Evolutionary conservation across 371 early-diverging fungal species (phyloP).

Genomic region (Nematocida sp.): DNA sequence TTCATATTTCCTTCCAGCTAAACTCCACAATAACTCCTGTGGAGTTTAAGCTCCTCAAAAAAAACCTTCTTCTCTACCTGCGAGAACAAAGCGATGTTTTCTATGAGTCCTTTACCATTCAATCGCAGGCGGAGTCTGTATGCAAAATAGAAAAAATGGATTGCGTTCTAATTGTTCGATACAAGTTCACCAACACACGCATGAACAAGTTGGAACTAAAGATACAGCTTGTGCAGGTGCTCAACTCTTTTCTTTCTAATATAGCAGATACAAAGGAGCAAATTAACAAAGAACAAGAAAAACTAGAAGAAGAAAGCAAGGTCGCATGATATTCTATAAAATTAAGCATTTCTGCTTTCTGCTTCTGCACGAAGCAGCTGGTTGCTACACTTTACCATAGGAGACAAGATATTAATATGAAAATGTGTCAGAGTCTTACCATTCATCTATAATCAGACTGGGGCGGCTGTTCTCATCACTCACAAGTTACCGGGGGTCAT

Average conservation of each 20-base stretch:
- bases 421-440: conserved; percentile 52
- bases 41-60: conserved; percentile 56
- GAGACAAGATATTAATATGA: conserved; percentile 22
- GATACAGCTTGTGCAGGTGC: conserved; percentile 60
- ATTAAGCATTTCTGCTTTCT: too few relatives aligned
- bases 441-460: conserved; percentile 54
- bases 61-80: conserved; percentile 59
- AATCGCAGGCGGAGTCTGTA: conserved; percentile 49
- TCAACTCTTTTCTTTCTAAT: conserved; percentile 49
- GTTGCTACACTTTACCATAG: too few relatives aligned
- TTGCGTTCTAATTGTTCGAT: conserved; percentile 58
- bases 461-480: conserved; percentile 56
- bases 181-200: conserved; percentile 61
- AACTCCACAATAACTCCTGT: conserved; percentile 39
- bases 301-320: not conserved
- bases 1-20: conserved; percentile 62
- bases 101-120: conserved; percentile 63
- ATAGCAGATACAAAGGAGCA: conserved; percentile 24
- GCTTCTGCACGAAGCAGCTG: too few relatives aligned
- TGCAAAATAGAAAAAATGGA: conserved; percentile 57
- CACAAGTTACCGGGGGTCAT: conserved; percentile 11
- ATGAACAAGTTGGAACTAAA: conserved; percentile 63
- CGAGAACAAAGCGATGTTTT: conserved; percentile 56
- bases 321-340: too few relatives aligned
- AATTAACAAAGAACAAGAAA: not conserved